These are phyloP conservation scores for Capsicum rhomboideum DNA, from an alignment of 257 asterid genomes.

Conservation along the genomic window DNA sequence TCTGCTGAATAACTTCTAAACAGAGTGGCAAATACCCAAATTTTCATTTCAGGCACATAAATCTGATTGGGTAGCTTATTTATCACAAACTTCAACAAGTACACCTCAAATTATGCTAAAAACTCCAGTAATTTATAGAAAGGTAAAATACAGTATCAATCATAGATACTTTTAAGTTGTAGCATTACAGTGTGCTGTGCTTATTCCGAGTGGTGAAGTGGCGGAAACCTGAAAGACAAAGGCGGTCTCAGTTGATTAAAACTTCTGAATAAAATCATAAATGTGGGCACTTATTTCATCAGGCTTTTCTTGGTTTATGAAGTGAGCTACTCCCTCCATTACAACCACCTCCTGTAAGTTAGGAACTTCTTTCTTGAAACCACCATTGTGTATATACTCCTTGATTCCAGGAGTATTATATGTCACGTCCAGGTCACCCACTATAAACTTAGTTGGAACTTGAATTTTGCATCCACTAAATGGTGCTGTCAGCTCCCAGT, in stretches of 20 bases:
- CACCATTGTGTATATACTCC: conserved; percentile 62
- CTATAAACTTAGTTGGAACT: conserved; percentile 81
- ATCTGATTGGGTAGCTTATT: not conserved
- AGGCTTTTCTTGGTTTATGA: conserved; percentile 67
- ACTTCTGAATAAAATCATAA: conserved; percentile 52
- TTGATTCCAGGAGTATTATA: conserved; percentile 63
- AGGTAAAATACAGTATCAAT: no score
- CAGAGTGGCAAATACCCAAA: not conserved
- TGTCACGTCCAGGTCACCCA: conserved; percentile 69
- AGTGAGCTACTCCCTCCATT: conserved; percentile 95
- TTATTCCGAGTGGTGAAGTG: no score
- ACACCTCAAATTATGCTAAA: not conserved
- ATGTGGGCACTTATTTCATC: conserved; percentile 68
- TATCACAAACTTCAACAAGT: not conserved
- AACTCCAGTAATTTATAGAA: no score
- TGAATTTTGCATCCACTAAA: conserved; percentile 58
- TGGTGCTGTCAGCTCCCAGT: conserved; percentile 75
- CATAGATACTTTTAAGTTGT: not conserved
- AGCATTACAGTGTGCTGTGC: not conserved
- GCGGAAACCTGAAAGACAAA: not conserved
- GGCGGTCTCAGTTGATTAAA: conserved; percentile 12
- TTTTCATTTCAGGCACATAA: not conserved
- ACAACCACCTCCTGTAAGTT: conserved; percentile 61
- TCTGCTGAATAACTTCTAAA: not conserved
- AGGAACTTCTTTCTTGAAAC: conserved; percentile 58